These are phyloP conservation scores for Naematelia aurantialba DNA, from an alignment of 768 basidiomycete genomes.

Conservation along the genomic window DNA sequence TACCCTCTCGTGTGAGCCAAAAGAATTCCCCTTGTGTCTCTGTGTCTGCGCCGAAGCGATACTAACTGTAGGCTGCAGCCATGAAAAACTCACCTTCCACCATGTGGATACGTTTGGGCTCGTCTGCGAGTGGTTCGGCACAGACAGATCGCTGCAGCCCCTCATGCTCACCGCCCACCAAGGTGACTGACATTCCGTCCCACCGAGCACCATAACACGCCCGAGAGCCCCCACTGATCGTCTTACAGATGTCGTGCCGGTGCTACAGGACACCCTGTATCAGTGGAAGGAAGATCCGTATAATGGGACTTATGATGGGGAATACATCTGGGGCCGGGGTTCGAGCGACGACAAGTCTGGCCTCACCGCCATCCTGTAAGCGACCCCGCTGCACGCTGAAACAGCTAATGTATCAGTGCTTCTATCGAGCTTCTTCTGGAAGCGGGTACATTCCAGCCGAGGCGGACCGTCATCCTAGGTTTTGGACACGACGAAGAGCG, in stretches of 20 bases:
- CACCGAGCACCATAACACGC: background rate
- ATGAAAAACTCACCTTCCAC: conserved; percentile 4
- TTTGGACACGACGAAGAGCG: conserved; percentile 72
- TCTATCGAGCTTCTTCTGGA: conserved; percentile 66
- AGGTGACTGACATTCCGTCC: background rate
- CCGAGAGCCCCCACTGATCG: conserved; percentile 2
- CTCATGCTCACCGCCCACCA: conserved; percentile 53
- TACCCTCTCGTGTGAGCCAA: conserved; percentile 12
- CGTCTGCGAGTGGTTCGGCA: conserved; percentile 68
- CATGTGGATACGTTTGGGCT: conserved; percentile 64
- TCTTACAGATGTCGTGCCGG: conserved; percentile 60
- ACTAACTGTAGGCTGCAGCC: conserved; percentile 1
- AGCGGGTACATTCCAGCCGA: conserved; percentile 58
- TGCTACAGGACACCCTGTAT: conserved; percentile 57
- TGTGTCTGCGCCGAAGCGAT: background rate
- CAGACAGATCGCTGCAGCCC: conserved; percentile 61
- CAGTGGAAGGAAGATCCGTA: conserved; percentile 63
- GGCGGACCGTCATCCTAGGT: conserved; percentile 43
- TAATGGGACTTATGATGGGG: conserved; percentile 56
- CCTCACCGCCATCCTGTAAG: conserved; percentile 50
- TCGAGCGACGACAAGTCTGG: conserved; percentile 68
- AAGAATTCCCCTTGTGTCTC: too few relatives aligned
- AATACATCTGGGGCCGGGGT: conserved; percentile 71
- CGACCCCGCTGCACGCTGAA: conserved; percentile 58
- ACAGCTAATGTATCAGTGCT: conserved; percentile 54